A percentile compares a stretch with the other conserved stretches of the same genome.
Evolutionary conservation across 495 filamentous ascomycete species (phyloP).

Genomic region (Penicillium turbatum): DNA sequence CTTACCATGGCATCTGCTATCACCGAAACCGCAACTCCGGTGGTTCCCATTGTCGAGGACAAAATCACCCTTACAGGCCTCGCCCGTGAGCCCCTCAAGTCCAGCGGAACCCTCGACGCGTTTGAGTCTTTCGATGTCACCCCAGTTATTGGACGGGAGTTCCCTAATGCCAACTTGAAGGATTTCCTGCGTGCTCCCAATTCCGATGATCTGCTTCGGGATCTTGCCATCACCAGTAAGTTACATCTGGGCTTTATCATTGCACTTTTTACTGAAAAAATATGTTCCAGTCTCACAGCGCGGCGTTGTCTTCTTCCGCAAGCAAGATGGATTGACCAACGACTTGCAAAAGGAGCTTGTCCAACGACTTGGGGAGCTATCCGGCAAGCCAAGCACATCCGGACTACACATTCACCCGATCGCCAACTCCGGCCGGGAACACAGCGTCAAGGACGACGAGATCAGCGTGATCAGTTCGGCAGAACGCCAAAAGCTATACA

Average conservation of each 20-base stretch:
- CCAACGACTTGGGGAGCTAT: conserved; percentile 57
- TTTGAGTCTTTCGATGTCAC: conserved; percentile 62
- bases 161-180: conserved; percentile 51
- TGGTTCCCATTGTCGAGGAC: conserved; percentile 18
- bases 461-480: conserved; percentile 68
- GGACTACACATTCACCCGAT: conserved; percentile 71
- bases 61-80: conserved; percentile 14
- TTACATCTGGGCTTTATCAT: neutral
- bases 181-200: conserved; percentile 59
- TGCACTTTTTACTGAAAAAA: neutral
- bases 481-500: conserved; percentile 54
- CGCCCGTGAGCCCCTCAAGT: conserved; percentile 41
- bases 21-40: conserved; percentile 13
- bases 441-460: conserved; percentile 59
- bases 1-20: conserved; percentile 25
- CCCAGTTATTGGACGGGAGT: conserved; percentile 65
- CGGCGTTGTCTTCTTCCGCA: conserved; percentile 78
- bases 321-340: conserved; percentile 61
- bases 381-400: conserved; percentile 63
- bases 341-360: conserved; percentile 65
- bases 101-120: conserved; percentile 50
- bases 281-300: conserved; percentile 63
- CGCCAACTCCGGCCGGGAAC: conserved; percentile 56
- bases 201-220: conserved; percentile 60
- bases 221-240: conserved; percentile 63